These are phyloP conservation scores for Exobasidium cylindrosporum DNA, from an alignment of 1,284 basidiomycete genomes.

Conservation along the genomic window DNA sequence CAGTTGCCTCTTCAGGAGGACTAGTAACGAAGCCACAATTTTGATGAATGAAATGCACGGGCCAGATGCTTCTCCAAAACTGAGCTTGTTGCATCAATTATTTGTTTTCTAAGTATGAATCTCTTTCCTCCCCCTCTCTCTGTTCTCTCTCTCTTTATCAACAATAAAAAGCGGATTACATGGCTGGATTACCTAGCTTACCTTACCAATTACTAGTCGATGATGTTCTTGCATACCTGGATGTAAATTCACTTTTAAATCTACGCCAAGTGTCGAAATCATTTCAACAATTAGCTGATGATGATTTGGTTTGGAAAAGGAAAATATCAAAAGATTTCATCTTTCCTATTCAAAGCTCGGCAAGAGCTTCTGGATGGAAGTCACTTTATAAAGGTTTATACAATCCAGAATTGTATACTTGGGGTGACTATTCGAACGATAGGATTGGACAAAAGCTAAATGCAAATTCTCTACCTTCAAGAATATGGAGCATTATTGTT, in stretches of 20 bases:
- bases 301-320: slow-evolving; percentile 6
- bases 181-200: neutral
- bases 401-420: slow-evolving; percentile 9
- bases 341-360: slow-evolving; percentile 10
- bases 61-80: too few species aligned
- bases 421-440: slow-evolving; percentile 6
- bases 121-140: too few species aligned
- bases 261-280: neutral
- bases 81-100: too few species aligned
- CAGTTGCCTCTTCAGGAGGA: too few species aligned
- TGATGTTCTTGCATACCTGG: neutral
- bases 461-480: neutral
- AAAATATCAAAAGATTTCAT: slow-evolving; percentile 7
- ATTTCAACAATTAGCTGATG: slow-evolving; percentile 3
- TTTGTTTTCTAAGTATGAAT: too few species aligned
- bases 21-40: too few species aligned
- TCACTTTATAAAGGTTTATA: slow-evolving; percentile 3
- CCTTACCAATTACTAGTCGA: slow-evolving; percentile 10
- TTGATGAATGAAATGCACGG: too few species aligned
- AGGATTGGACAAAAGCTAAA: neutral
- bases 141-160: too few species aligned
- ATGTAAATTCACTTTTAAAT: neutral
- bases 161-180: too few species aligned
- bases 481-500: neutral
- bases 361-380: slow-evolving; percentile 9